These are phyloP conservation scores for Neohortaea acidophila DNA, from an alignment of 495 filamentous ascomycete species.

Conservation along the genomic window DNA sequence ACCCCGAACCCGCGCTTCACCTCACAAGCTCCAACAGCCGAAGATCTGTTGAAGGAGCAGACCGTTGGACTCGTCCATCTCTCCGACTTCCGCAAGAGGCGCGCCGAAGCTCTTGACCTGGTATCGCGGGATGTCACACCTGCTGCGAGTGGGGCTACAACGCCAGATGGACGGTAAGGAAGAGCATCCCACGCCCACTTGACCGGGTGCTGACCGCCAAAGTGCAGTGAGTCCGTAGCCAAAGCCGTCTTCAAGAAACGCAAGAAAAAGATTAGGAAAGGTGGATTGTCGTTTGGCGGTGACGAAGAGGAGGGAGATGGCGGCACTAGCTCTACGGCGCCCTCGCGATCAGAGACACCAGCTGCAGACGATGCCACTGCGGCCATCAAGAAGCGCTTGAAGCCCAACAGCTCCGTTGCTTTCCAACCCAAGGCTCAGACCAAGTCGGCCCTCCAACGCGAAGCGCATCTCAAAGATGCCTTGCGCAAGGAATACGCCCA, in stretches of 20 bases:
- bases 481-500: constrained; percentile 71
- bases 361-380: constrained; percentile 19
- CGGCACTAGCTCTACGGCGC: background rate
- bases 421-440: constrained; percentile 68
- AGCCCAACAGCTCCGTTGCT: constrained; percentile 50
- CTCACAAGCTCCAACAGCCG: constrained; percentile 61
- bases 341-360: too few species aligned
- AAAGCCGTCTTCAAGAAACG: constrained; percentile 47
- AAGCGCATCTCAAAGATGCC: constrained; percentile 66
- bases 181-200: too few species aligned
- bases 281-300: constrained; percentile 53
- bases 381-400: constrained; percentile 35
- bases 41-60: constrained; percentile 80
- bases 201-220: constrained; percentile 31
- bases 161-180: constrained; percentile 29
- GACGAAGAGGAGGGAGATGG: constrained; percentile 39
- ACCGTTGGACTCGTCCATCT: constrained; percentile 88
- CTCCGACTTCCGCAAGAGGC: constrained; percentile 90
- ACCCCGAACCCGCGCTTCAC: constrained; percentile 46
- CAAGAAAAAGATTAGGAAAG: constrained; percentile 44
- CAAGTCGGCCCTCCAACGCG: constrained; percentile 66
- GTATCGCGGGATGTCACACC: constrained; percentile 51
- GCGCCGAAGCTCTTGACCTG: constrained; percentile 84
- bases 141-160: constrained; percentile 31
- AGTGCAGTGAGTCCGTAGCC: constrained; percentile 35